Evolutionary conservation across 805 yeast genomes (phyloP), one percentile per base, ranked within the genome.

Genomic region (Scheffersomyces lignosus): DNA sequence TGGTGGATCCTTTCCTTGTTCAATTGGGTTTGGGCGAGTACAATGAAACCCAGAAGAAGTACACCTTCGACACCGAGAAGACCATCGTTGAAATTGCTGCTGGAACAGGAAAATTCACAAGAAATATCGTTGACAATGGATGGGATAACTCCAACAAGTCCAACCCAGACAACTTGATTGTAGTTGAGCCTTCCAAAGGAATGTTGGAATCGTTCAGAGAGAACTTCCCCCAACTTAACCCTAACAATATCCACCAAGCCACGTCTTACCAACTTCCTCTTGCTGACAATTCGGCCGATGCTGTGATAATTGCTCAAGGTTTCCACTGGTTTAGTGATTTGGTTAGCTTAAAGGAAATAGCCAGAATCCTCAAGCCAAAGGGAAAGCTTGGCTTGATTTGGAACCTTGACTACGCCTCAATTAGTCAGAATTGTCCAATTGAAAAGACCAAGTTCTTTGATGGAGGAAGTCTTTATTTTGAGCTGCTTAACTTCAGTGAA

Each of bases 31-130:
- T 78, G 15, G 41, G 49, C 1, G 34, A 43, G 2, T 18, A 18
- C 8, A 37, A 38, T 3, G n/a, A 24, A 9, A 36, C 18, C 16
- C n/a, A 40, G 2, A 33, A 39, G n/a, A 16, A 29, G 14, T 40
- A 36, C 34, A 34, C n/a, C 5, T 49, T 49, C 26, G 25, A 41
- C 10, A 52, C 51, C 4, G 41, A 49, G 6, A 63, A 62, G 38
- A 46, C 35, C 4, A 53, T 73, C 5, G 40, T 72, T 26, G 86
- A 80, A 34, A 49, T 80, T 15, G 86, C 82, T 1, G 74, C 77
- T 9, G 86, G 85, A 0, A 80, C 85, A 0, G 85, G 86, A 7
- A 79, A 79, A 45, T 80, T 80, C 60, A 80, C 84, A 2, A 56
- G 53, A 18, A 59, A 68, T 29, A 54, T 80, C 16, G 56, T 62